phyloP scores from a whole-genome alignment of 2,329 filamentous ascomycete genomes.

The Aspergillus vadensis region DNA sequence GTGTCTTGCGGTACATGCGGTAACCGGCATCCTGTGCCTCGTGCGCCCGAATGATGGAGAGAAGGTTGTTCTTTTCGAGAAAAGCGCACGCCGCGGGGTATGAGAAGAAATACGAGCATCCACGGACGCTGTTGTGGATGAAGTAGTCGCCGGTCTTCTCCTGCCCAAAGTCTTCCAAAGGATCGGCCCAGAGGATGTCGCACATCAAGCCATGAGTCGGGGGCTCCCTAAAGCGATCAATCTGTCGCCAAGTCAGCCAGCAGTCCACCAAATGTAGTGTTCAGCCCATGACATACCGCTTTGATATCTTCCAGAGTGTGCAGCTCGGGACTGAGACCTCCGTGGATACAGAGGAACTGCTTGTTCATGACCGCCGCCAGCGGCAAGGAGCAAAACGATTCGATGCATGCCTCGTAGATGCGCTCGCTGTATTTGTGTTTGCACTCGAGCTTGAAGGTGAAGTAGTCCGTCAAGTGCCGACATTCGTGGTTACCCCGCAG shows the following conservation, averaged over 20 bases:
- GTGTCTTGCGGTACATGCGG: constrained; percentile 98
- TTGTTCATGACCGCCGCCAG: constrained; percentile 99
- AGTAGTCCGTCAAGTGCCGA: constrained; percentile 98
- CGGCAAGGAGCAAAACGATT: constrained; percentile 92
- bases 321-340: constrained; percentile 90
- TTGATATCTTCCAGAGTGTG: constrained; percentile 94
- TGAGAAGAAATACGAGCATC: constrained; percentile 99
- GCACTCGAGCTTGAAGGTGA: constrained; percentile 99
- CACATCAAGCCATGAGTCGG: constrained; percentile 98
- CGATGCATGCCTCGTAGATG: constrained; percentile 97
- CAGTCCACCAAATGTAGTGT: neutral
- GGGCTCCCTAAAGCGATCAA: constrained; percentile 96
- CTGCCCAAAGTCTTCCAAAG: constrained; percentile 96
- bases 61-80: constrained; percentile 96
- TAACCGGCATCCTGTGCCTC: constrained; percentile 98
- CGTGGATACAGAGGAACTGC: constrained; percentile 98
- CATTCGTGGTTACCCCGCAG: constrained; percentile 98
- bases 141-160: constrained; percentile 99
- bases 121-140: constrained; percentile 95
- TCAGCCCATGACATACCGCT: constrained; percentile 61
- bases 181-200: constrained; percentile 98
- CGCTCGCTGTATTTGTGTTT: constrained; percentile 99
- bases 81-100: constrained; percentile 97
- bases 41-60: constrained; percentile 96
- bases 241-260: constrained; percentile 54